Percentiles rank a stretch among this genome's conserved stretches.
These are phyloP conservation scores for Coemansia sp. DNA, from an alignment of 192 early-diverging fungal species.

Conservation along the genomic window DNA sequence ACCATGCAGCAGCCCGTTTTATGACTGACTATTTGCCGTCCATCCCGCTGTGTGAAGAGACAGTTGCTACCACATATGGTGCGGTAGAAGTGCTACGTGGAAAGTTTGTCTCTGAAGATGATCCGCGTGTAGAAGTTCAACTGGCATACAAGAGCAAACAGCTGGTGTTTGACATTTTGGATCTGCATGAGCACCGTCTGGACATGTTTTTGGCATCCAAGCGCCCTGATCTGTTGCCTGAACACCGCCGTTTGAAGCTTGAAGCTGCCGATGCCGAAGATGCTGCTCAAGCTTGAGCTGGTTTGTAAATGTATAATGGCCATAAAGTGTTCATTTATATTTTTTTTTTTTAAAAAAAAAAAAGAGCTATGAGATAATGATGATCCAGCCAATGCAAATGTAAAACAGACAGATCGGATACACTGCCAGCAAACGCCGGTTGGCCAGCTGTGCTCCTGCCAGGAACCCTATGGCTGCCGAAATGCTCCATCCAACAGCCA, in stretches of 20 bases:
- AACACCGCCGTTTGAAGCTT: neutral
- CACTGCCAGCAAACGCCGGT: slow-evolving; percentile 80
- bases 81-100: slow-evolving; percentile 20
- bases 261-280: neutral
- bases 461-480: slow-evolving; percentile 93
- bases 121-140: slow-evolving; percentile 2
- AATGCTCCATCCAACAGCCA: slow-evolving; percentile 84
- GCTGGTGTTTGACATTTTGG: slow-evolving; percentile 20
- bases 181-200: slow-evolving; percentile 34
- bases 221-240: slow-evolving; percentile 36
- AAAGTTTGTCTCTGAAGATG: slow-evolving; percentile 9
- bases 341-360: neutral
- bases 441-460: slow-evolving; percentile 78
- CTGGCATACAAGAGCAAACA: slow-evolving; percentile 26
- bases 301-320: no score
- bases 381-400: slow-evolving; percentile 92
- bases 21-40: slow-evolving; percentile 29
- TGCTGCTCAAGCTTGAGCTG: no score
- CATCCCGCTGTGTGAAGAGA: slow-evolving; percentile 38
- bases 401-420: slow-evolving; percentile 97
- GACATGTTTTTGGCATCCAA: slow-evolving; percentile 15
- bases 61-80: slow-evolving; percentile 33
- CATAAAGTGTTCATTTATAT: no score
- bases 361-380: slow-evolving; percentile 63
- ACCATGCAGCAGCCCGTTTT: slow-evolving; percentile 12